Evolutionary conservation across 1,284 basidiomycete genomes (phyloP), one percentile per base, ranked within the genome.

Genomic region (Ganoderma leucocontextum): DNA sequence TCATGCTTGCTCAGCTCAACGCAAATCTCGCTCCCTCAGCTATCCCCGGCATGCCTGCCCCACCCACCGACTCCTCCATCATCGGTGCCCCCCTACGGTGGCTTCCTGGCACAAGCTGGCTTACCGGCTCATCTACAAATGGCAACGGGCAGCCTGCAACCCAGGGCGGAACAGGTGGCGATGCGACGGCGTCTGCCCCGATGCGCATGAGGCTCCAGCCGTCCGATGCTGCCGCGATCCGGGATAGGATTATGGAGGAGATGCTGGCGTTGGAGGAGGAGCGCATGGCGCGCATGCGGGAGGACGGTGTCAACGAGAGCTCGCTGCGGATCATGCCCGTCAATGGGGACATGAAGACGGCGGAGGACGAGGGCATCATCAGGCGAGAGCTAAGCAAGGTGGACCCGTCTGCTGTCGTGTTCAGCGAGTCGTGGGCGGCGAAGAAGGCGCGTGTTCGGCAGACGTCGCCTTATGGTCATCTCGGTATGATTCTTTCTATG

Each of bases 221-320:
- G 15, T 84, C 90, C 1, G 95, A 98, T 78, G 96, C 95, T 0
- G 87, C 94, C 0, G 93, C 93, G 0, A 99, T 99, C 74, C 89
- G 95, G 17, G 94, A 96, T 75, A 87, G 96, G 35, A 99, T 99
- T 75, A 99, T 99, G 98, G 90, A 94, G 76, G 97, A 99, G 85
- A 99, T 99, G 97, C 87, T 98, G 76, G 87, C 95, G 49, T 83
- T 99, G 35, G 97, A 99, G 80, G 97, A 99, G 78, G 96, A 99
- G 80, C 89, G 97, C 33, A 97, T 99, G 91, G 89, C 93, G 67
- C 88, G 97, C 17, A 99, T 99, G 97, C 90, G 91, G 66, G 89
- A 92, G 72, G 87, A 85, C 65, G 81, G 84, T 17, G 83, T 88
- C 58, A 85, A 84, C 17, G 88, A 90, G 67, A 86, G 86, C 44